Percentiles rank a stretch among this genome's conserved stretches.
Conservation (phyloP, 2,329 filamentous ascomycete species). For the Colletotrichum zoysiae region DNA sequence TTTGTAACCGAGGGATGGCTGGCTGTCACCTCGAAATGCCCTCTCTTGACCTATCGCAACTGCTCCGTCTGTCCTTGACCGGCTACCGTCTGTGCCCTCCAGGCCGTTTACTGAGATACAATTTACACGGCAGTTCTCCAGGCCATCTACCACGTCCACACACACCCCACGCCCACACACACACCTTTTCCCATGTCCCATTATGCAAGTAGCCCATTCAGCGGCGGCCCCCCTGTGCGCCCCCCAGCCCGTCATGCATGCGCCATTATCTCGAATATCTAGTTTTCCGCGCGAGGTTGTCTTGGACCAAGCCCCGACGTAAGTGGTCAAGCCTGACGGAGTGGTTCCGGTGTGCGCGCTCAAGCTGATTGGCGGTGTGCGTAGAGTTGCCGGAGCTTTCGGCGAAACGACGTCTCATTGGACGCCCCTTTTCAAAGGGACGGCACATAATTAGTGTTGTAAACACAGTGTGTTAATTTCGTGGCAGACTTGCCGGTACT, state of each 20-base stretch:
- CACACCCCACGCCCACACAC: neutral
- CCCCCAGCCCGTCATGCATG: neutral
- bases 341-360: conserved; percentile 26
- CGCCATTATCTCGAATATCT: neutral
- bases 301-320: neutral
- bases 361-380: conserved; percentile 16
- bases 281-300: neutral
- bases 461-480: too few relatives aligned
- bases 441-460: too few relatives aligned
- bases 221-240: too few relatives aligned
- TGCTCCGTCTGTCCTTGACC: neutral
- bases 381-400: neutral
- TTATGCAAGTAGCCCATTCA: neutral
- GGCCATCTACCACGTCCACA: neutral
- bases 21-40: too few relatives aligned
- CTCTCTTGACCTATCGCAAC: neutral
- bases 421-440: neutral
- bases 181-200: neutral
- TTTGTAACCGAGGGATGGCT: neutral
- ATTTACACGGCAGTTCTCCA: neutral
- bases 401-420: conserved; percentile 1
- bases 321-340: conserved; percentile 3
- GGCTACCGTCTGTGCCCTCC: neutral
- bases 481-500: too few relatives aligned
- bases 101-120: neutral